Base-by-base conservation (phyloP, 2,329 filamentous ascomycete species). In the Sclerotinia nivalis region DNA sequence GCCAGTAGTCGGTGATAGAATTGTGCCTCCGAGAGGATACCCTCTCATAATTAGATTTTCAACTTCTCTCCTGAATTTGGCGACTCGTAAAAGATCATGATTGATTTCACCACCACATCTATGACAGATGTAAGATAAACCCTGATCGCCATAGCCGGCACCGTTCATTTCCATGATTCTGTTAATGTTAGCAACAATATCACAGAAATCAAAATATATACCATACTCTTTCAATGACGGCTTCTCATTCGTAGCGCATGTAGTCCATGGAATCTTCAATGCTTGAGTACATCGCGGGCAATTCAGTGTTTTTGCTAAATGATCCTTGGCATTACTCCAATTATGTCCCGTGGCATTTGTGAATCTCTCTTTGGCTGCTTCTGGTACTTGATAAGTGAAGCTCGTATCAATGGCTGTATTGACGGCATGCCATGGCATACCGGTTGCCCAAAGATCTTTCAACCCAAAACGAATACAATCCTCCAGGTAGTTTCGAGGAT, bases 401-500 rank as follows among this genome's bases (percentile, higher is more conserved):
- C 82, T 78, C 12, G 82, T 79, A 74, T 91, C 83, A 72, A 93
- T 91, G 47, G 82, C 85, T 1, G 80, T 74, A 69, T 88, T 84
- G 58, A 91, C 80, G 0, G 84, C 77, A 20, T 82, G 75, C 91
- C 90, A 94, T 0, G 91, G 92, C 72, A 95, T 83, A 0, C 87
- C 86, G 0, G 84, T 83, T 1, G 82, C 80, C 89, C 91, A 93
- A 2, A 86, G 78, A 40, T 85, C 81, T 69, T 83, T 82, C 2
- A 83, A 74, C 0, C 86, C 87, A 40, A 82, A 80, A 10, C 90
- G 84, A 69, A 93, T 81, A 75, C 88, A 89, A 77, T 95, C 92
- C 75, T 94, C 91, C 5, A 93, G 84, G 76, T 89, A 94, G n/a
- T 82, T 83, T 54, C 89, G 83, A 0, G 92, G 92, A 74, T 93